Base-by-base conservation (phyloP, 345 rosid genomes). In the Populus davidiana region DNA sequence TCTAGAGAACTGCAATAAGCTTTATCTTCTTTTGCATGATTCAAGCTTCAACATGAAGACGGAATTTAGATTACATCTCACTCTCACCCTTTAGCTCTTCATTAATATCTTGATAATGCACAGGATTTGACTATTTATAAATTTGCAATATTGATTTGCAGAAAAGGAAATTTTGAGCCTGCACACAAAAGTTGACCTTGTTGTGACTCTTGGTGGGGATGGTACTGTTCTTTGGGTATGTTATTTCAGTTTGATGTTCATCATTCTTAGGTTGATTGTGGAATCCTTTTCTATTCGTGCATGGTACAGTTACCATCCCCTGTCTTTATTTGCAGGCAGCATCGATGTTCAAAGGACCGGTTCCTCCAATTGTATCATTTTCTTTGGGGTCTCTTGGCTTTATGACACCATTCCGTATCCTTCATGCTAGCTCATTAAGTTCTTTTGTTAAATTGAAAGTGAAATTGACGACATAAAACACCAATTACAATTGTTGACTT, bases 381-480 rank as follows among this genome's bases (percentile, higher is more conserved):
- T 91, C 99, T 43, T 83, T 94, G 76, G 99, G 99, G 73, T 96
- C 99, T 81, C 87, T 96, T 70, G 99, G 99, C 83, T 96, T 96
- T 81, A 96, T 96, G 99, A 96, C 99, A 49, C 98, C 98, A 77
- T 96, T 94, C 80, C 84, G 99, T 96, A 96, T 94, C 98, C 97
- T 90, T 80, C 16, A 41, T 71, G 23, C 62, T 59, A 47, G 25
- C 47, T 36, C 23, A 35, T 44, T 3, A 50, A 49, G 41, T 61
- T 80, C 21, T n/a, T 21, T 31, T 77, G 47, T 61, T 73, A 27
- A 17, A 71, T 2, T 36, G 47, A n/a, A n/a, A 27, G 50, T 50
- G 25, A 43, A 72, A 44, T 35, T 68, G 27, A 59, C 29, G 14
- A n/a, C 63, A n/a, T 11, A 59, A 59, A 59, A 59, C 29, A 59